Percentiles rank a stretch among this genome's conserved stretches.
Evolutionary conservation across 768 basidiomycete genomes (phyloP).

Genomic region (Suillus cothurnatus): DNA sequence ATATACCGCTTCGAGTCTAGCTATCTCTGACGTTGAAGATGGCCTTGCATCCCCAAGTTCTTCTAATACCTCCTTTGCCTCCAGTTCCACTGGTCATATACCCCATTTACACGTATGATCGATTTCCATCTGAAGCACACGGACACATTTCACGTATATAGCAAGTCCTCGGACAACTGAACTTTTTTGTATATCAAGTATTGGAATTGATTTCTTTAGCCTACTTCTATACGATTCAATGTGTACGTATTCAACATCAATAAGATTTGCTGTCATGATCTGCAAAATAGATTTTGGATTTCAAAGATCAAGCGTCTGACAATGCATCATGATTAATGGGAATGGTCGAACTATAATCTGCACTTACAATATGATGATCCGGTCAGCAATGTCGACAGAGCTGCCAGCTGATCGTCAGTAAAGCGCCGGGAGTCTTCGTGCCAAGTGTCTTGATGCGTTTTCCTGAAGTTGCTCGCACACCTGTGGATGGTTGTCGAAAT

Average conservation of each 20-base stretch:
- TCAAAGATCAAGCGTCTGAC: constrained; percentile 11
- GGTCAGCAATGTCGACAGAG: constrained; percentile 80
- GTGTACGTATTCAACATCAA: background rate
- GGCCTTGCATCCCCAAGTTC: constrained; percentile 23
- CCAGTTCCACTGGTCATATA: constrained; percentile 37
- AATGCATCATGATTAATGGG: constrained; percentile 9
- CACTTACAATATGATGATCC: constrained; percentile 82
- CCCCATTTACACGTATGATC: constrained; percentile 39
- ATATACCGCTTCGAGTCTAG: constrained; percentile 54
- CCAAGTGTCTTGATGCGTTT: constrained; percentile 89
- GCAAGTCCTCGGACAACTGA: background rate
- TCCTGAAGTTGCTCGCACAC: constrained; percentile 79
- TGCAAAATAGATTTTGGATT: constrained; percentile 1
- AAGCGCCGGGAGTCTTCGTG: constrained; percentile 87
- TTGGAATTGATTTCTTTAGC: background rate
- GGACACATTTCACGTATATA: background rate
- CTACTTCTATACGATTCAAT: background rate
- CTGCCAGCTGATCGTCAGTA: constrained; percentile 79
- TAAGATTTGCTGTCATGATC: constrained; percentile 1
- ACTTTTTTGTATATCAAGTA: background rate
- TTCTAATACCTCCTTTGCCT: constrained; percentile 26
- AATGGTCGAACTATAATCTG: constrained; percentile 13
- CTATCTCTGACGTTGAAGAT: constrained; percentile 44
- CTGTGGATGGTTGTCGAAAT: constrained; percentile 83
- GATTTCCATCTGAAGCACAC: background rate